These are phyloP conservation scores for Pichia occidentalis DNA, from an alignment of 805 yeast species.

Conservation along the genomic window DNA sequence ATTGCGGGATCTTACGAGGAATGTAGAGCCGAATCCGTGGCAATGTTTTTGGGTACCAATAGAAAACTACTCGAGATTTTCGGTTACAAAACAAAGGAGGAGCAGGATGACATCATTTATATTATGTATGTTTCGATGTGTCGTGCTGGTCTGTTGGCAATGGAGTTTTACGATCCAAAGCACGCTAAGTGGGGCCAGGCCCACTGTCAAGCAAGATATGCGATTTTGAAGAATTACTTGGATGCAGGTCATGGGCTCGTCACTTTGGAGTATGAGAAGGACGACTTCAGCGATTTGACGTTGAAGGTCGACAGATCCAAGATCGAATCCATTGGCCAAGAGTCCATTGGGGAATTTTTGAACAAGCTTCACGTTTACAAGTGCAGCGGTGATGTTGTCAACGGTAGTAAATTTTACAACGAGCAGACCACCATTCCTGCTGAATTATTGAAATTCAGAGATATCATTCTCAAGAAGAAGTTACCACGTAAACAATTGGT, in stretches of 20 bases:
- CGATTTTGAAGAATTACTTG: conserved; percentile 70
- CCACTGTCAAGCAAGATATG: conserved; percentile 89
- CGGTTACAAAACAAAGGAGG: conserved; percentile 51
- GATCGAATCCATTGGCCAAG: conserved; percentile 64
- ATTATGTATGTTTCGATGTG: conserved; percentile 78
- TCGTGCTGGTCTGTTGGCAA: conserved; percentile 75
- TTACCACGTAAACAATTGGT: conserved; percentile 79
- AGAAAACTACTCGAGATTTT: conserved; percentile 63
- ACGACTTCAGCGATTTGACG: conserved; percentile 50
- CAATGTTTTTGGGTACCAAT: conserved; percentile 70
- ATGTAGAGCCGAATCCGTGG: conserved; percentile 88
- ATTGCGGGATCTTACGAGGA: conserved; percentile 86
- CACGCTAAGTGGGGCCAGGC: conserved; percentile 89
- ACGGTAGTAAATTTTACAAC: conserved; percentile 57
- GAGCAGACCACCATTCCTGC: conserved; percentile 63
- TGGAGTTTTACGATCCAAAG: conserved; percentile 83
- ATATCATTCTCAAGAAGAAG: conserved; percentile 61
- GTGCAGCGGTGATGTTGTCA: conserved; percentile 62
- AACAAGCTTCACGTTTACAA: conserved; percentile 71
- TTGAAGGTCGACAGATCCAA: conserved; percentile 54
- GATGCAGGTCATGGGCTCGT: conserved; percentile 58
- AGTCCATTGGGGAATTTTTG: conserved; percentile 66
- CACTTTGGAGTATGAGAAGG: conserved; percentile 42
- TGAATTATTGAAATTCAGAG: conserved; percentile 60
- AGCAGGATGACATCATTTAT: conserved; percentile 57